phyloP scores from a whole-genome alignment of 352 stramenopile species.

The Phytophthora agathidicida region DNA sequence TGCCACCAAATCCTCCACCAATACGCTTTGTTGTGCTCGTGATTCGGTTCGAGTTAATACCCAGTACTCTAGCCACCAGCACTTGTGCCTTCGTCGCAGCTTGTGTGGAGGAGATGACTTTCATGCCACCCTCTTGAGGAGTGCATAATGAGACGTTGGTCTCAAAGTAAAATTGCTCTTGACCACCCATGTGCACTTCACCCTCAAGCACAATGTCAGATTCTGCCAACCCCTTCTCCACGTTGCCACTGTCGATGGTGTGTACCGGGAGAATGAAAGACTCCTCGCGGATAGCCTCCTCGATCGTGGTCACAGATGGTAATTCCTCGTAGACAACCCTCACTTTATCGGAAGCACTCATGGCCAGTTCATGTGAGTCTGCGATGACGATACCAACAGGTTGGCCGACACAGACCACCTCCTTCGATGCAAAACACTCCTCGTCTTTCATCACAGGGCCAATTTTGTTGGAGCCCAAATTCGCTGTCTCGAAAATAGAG shows the following conservation, averaged over 20 bases:
- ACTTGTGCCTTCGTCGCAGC: constrained; percentile 93
- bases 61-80: constrained; percentile 90
- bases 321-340: constrained; percentile 91
- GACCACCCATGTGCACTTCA: constrained; percentile 89
- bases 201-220: constrained; percentile 86
- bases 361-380: constrained; percentile 79
- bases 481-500: constrained; percentile 64
- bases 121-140: constrained; percentile 90
- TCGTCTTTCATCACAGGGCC: constrained; percentile 87
- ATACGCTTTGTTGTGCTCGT: constrained; percentile 94
- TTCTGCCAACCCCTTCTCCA: constrained; percentile 69
- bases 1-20: constrained; percentile 96
- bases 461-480: constrained; percentile 79
- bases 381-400: constrained; percentile 86
- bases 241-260: constrained; percentile 85
- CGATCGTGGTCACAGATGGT: constrained; percentile 92
- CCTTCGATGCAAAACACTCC: constrained; percentile 81
- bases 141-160: constrained; percentile 86
- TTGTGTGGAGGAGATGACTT: constrained; percentile 95
- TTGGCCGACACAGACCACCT: constrained; percentile 81
- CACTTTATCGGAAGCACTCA: constrained; percentile 80
- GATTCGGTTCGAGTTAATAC: constrained; percentile 91
- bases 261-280: constrained; percentile 92
- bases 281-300: constrained; percentile 93
- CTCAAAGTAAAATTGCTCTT: constrained; percentile 98